Evolutionary conservation across 371 early-diverging fungal genomes (phyloP), one percentile per base, ranked within the genome.

Genomic region (Mucor mucedo): DNA sequence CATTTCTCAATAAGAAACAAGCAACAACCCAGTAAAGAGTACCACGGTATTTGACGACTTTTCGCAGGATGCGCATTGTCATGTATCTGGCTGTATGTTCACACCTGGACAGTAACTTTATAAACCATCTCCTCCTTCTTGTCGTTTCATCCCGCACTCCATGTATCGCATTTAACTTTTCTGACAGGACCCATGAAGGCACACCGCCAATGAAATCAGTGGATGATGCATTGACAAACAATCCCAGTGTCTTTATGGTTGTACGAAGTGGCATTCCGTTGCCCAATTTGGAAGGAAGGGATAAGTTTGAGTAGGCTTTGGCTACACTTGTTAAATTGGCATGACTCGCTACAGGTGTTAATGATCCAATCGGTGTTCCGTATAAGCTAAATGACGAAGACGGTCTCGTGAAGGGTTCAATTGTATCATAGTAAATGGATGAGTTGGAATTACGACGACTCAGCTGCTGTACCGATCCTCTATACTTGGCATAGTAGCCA

Each of bases 1-100:
- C 69, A 42, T 73, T 69, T 38, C 77, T 52, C 30, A 79, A 47
- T 11, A 76, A 41, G 21, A 79, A 41, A 49, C 72, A 74, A 1
- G 72, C 71, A 9, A 66, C 32, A 16, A 79, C 52, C 79, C 79
- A 79, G 42, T 70, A 79, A 0, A 78, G 52, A 21, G 69, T 75
- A 7, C 62, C 55, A 21, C 67, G 56, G 35, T 76, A 76, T 42
- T 50, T 52, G n/a, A 73, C 28, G 14, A 69, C 44, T 52, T 71
- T 68, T 14, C 44, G 63, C 16, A 69, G 30, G 1, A 64, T n/a
- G 27, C 59, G 52, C 9, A 61, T 35, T n/a, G 65, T 56, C 4
- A 65, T 11, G 10, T 56, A 30, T 4, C 44, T 49, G 6, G 45
- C 33, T 4, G 40, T 29, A 40, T 41, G 35, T 50, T 69, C 53